Percentiles rank a stretch among this genome's conserved stretches.
Conservation (phyloP, 495 filamentous ascomycete genomes). For the Opeltia flavorubescens region DNA sequence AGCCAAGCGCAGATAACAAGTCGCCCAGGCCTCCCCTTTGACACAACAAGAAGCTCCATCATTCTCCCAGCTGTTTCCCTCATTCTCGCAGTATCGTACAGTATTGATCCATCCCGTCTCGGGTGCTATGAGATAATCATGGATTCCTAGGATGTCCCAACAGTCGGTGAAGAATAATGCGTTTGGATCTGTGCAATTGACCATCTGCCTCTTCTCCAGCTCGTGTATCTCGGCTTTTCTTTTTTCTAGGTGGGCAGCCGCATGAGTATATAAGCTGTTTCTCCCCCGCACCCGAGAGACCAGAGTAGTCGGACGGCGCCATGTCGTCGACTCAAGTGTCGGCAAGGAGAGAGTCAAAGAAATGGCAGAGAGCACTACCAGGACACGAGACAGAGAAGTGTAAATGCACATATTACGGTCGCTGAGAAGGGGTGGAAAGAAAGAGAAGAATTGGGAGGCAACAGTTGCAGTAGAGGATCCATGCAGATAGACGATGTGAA, state of each 20-base stretch:
- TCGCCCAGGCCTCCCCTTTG: constrained; percentile 6
- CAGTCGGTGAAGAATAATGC: constrained; percentile 7
- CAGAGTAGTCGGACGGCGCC: not conserved
- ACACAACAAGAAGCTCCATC: constrained; percentile 8
- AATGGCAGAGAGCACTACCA: not conserved
- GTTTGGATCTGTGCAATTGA: constrained; percentile 9
- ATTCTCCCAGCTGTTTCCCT: not conserved
- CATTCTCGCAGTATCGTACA: not conserved
- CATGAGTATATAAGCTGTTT: not conserved
- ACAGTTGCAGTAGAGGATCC: not conserved
- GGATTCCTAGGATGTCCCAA: constrained; percentile 6
- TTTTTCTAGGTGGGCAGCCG: not conserved
- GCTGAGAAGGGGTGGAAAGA: not conserved
- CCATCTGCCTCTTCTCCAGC: constrained; percentile 4
- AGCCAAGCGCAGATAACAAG: constrained; percentile 10
- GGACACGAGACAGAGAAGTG: not conserved
- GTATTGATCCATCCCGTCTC: constrained; percentile 7
- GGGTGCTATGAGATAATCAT: constrained; percentile 6
- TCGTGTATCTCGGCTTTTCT: not conserved
- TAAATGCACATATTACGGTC: not conserved
- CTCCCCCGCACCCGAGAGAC: not conserved
- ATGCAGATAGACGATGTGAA: constrained; percentile 1
- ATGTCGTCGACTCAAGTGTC: no score
- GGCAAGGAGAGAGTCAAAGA: not conserved
- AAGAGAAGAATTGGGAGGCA: not conserved